Evolutionary conservation across 805 yeast species (phyloP).

Genomic region (Cyberlindnera subsufficiens): DNA sequence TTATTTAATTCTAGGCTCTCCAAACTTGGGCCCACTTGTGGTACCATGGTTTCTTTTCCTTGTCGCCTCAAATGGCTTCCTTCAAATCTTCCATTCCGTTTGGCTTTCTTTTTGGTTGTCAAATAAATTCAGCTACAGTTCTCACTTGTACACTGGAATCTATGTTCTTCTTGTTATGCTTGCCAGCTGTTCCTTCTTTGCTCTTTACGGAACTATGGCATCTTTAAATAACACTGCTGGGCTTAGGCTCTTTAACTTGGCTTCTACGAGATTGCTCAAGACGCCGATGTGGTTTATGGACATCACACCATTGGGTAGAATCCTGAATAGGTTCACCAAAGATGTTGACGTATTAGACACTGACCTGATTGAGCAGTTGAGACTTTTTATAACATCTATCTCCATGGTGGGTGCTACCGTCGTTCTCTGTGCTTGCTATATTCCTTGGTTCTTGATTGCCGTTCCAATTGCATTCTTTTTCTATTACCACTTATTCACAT

Average conservation of each 20-base stretch:
- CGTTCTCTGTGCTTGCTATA: conserved; percentile 59
- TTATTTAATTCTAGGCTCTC: conserved; percentile 44
- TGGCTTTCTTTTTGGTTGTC: conserved; percentile 80
- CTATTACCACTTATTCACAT: conserved; percentile 41
- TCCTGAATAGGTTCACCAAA: conserved; percentile 77
- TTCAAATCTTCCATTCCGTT: conserved; percentile 52
- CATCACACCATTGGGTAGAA: conserved; percentile 80
- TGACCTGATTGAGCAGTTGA: conserved; percentile 63
- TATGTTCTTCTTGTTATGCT: conserved; percentile 49
- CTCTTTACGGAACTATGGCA: conserved; percentile 49
- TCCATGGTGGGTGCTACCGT: conserved; percentile 55
- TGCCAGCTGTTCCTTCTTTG: conserved; percentile 40
- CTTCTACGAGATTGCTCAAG: conserved; percentile 51
- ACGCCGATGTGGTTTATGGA: conserved; percentile 84
- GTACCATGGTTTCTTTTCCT: conserved; percentile 24
- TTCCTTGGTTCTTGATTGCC: conserved; percentile 73
- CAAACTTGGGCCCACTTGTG: conserved; percentile 26
- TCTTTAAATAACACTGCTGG: conserved; percentile 50
- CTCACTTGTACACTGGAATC: conserved; percentile 61
- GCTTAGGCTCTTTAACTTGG: conserved; percentile 46
- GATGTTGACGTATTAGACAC: conserved; percentile 82
- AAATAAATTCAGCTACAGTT: conserved; percentile 38
- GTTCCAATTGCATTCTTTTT: conserved; percentile 44
- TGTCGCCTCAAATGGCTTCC: conserved; percentile 36
- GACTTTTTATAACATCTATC: conserved; percentile 49